Evolutionary conservation across 768 basidiomycete species (phyloP).

Genomic region (Termitomyces sp.): DNA sequence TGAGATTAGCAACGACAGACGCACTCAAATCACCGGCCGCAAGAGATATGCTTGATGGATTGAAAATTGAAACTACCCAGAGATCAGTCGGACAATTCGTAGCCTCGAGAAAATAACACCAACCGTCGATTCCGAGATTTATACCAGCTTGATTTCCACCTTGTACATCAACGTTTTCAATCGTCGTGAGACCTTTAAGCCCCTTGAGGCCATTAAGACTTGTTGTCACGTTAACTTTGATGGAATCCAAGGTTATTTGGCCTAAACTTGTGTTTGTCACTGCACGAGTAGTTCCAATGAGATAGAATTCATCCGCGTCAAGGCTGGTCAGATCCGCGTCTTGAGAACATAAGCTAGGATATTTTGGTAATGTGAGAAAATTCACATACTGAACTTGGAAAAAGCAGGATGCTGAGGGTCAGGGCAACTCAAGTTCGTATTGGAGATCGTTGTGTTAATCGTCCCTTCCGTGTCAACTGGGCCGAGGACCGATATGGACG

Average conservation of each 20-base stretch:
- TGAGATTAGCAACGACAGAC: conserved; percentile 11
- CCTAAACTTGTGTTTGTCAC: conserved; percentile 59
- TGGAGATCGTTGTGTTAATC: conserved; percentile 56
- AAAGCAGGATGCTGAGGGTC: conserved; percentile 44
- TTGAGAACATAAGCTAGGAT: conserved; percentile 16
- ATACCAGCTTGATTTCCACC: conserved; percentile 59
- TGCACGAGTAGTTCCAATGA: conserved; percentile 56
- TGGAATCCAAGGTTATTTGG: conserved; percentile 61
- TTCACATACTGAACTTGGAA: conserved; percentile 49
- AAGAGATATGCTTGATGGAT: conserved; percentile 64
- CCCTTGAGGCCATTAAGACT: conserved; percentile 56
- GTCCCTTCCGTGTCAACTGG: conserved; percentile 52
- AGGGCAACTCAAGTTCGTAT: conserved; percentile 47
- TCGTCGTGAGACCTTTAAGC: conserved; percentile 47
- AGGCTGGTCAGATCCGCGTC: conserved; percentile 53
- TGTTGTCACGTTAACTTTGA: conserved; percentile 66
- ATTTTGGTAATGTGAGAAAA: neutral
- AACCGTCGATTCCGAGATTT: conserved; percentile 53
- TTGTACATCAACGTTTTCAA: conserved; percentile 56
- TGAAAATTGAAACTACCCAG: conserved; percentile 49
- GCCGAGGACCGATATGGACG: conserved; percentile 46
- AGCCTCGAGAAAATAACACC: conserved; percentile 5
- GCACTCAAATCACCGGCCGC: conserved; percentile 57
- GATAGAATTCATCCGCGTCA: conserved; percentile 41
- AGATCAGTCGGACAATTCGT: neutral